Evolutionary conservation across 1,139 yeast species (phyloP), one percentile per base, ranked within the genome.

Genomic region (Geotrichum restrictum): DNA sequence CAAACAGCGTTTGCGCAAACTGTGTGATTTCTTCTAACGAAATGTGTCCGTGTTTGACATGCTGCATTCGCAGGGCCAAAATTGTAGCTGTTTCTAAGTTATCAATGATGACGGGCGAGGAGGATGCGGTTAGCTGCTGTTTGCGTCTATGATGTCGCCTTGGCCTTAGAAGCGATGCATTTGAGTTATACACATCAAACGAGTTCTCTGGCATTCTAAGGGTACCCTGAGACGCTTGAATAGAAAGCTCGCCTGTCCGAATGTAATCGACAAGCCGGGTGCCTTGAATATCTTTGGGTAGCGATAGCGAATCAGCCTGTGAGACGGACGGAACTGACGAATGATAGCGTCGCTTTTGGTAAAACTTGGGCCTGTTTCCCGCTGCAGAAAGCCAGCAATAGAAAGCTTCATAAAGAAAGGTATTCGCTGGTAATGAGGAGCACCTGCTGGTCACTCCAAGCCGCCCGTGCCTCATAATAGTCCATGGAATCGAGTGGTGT

Each of bases 51-150:
- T 36, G 19, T 29, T 37, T 34, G 8, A 42, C 18, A n/a, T 48
- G 47, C 11, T 42, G 34, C n/a, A 48, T 18, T 19, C 51, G 46
- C 5, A 48, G 32, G 6, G 53, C 53, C 22, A 50, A 32, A 27
- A 50, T 37, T 6, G 53, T 45, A 5, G 38, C 49, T 10, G 32
- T 27, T 37, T 50, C 53, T 21, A 50, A 21, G 16, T 41, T 41
- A 32, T 37, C 49, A 2, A 42, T 19, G 18, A 36, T 22, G 3
- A 34, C 34, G 6, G 39, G 34, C 8, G 40, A 16, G 6, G 11
- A n/a, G n/a, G 19, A 29, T 3, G 16, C 22, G 16, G 32, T 8
- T 24, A 22, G 44, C 18, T 22, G 44, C 19, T 24, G 44, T 40
- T 40, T 22, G 18, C 44, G 44, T 14, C 41, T 14, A 8, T 33